Evolutionary conservation across 106 monocot genomes (phyloP).

Genomic region (Dendrobium officinale): DNA sequence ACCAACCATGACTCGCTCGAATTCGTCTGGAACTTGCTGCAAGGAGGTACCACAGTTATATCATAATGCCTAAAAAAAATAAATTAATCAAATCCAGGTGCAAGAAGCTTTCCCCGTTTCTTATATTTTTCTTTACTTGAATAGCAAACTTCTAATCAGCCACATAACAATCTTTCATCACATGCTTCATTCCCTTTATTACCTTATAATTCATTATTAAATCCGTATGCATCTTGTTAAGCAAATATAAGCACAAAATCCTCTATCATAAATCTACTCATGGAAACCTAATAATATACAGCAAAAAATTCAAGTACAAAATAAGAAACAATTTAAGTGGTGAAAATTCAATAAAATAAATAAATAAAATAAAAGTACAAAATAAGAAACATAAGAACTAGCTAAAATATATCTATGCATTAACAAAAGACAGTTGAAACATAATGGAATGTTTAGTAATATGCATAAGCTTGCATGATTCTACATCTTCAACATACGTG

Average conservation of each 20-base stretch:
- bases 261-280: background rate
- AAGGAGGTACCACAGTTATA: conserved; percentile 12
- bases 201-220: background rate
- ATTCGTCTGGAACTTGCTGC: conserved; percentile 95
- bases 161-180: background rate
- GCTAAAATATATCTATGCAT: background rate
- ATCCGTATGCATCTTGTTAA: background rate
- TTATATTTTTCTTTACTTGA: background rate
- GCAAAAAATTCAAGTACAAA: background rate
- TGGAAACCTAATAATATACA: background rate
- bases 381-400: background rate
- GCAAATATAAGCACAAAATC: background rate
- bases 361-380: background rate
- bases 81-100: background rate
- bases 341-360: too few species aligned
- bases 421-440: background rate
- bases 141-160: background rate
- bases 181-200: background rate
- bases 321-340: background rate
- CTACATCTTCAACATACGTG: background rate
- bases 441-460: background rate
- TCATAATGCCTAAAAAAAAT: background rate
- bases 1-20: conserved; percentile 78
- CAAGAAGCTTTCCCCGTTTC: background rate
- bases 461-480: background rate